These are phyloP conservation scores for Colletotrichum sp. DNA, from an alignment of 2,329 filamentous ascomycete genomes.

Conservation along the genomic window DNA sequence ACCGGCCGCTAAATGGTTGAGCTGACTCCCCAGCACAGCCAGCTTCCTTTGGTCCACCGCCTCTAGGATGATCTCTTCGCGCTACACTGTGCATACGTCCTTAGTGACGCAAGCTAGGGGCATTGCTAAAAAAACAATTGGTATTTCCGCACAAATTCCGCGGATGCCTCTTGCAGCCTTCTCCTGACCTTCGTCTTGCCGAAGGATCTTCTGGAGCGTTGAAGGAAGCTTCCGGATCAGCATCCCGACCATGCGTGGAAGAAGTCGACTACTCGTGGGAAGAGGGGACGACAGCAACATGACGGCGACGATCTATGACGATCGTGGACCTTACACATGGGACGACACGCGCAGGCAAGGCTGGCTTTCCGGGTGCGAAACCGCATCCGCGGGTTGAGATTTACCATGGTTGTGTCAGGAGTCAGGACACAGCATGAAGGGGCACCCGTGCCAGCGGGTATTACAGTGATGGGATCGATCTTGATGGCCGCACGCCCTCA, in stretches of 20 bases:
- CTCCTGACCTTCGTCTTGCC: background rate
- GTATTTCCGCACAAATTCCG: background rate
- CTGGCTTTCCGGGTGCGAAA: background rate
- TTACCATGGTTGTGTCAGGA: background rate
- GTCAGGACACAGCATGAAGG: background rate
- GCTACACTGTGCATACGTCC: background rate
- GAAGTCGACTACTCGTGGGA: background rate
- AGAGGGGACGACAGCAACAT: background rate
- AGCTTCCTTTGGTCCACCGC: background rate
- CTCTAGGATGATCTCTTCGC: background rate
- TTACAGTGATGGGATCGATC: background rate
- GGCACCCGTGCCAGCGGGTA: background rate
- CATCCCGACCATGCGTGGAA: background rate
- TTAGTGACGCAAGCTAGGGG: background rate
- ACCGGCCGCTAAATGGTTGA: background rate
- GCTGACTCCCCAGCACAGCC: background rate
- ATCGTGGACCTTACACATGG: background rate
- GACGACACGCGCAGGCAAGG: conserved; percentile 2
- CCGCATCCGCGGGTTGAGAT: background rate
- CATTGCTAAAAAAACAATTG: background rate
- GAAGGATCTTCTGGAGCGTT: background rate
- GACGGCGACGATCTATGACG: conserved; percentile 9
- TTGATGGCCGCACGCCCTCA: background rate
- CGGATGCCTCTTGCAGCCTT: background rate
- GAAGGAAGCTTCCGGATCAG: conserved; percentile 11